Conservation (phyloP, 768 basidiomycete species). For the Galerina sulciceps region DNA sequence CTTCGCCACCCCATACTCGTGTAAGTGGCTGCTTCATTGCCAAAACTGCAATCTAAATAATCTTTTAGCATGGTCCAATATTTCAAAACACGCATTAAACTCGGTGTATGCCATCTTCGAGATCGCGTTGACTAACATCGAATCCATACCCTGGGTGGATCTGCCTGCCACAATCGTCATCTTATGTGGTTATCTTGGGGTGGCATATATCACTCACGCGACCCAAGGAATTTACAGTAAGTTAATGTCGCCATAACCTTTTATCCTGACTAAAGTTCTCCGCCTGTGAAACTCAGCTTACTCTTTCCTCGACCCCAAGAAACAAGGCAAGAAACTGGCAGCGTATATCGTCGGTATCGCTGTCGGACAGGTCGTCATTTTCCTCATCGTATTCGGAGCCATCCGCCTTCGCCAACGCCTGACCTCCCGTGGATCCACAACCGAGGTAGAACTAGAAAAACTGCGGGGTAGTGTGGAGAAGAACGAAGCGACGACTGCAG, state of each 20-base stretch:
- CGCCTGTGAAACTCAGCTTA: conserved; percentile 50
- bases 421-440: not conserved
- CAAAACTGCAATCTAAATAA: not conserved
- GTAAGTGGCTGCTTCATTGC: conserved; percentile 32
- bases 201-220: conserved; percentile 66
- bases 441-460: not conserved
- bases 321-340: conserved; percentile 48
- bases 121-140: conserved; percentile 52
- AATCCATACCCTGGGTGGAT: conserved; percentile 54
- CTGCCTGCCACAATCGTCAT: conserved; percentile 51
- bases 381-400: conserved; percentile 48
- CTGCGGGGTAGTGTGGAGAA: not conserved
- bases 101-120: conserved; percentile 60
- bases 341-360: conserved; percentile 66
- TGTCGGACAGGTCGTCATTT: conserved; percentile 53
- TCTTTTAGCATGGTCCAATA: conserved; percentile 54
- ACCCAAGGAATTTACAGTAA: conserved; percentile 67
- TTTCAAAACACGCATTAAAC: conserved; percentile 66
- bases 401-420: conserved; percentile 36
- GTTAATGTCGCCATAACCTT: conserved; percentile 24
- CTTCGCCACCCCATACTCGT: conserved; percentile 41
- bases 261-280: not conserved
- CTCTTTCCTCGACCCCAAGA: conserved; percentile 59
- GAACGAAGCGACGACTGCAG: not conserved
- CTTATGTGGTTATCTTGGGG: conserved; percentile 58